Percentiles rank a stretch among this genome's conserved stretches.
Evolutionary conservation across 2,329 filamentous ascomycete species (phyloP).

Genomic region (Fusarium haematococcum): DNA sequence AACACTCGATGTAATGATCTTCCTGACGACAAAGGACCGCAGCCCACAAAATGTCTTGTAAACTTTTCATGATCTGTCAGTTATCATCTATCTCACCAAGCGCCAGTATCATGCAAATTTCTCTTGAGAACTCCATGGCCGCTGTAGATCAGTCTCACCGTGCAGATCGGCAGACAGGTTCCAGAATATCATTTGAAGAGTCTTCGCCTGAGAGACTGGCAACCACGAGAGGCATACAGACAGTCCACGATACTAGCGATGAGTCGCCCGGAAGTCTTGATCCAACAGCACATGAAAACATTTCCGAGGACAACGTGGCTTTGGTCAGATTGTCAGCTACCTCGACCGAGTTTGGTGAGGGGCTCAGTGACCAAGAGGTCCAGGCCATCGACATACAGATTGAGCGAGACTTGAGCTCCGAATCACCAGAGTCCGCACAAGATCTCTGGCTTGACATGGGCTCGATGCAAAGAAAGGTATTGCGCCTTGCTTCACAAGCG

Average conservation of each 20-base stretch:
- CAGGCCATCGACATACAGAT: not conserved
- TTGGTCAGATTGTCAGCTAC: no score
- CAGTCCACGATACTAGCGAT: not conserved
- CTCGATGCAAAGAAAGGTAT: not conserved
- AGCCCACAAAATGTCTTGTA: not conserved
- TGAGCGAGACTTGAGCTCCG: not conserved
- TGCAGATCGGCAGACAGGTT: not conserved
- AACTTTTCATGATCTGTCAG: not conserved
- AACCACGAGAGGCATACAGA: not conserved
- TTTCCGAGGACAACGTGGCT: not conserved
- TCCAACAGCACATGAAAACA: no score
- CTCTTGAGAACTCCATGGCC: not conserved
- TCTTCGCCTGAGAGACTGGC: not conserved
- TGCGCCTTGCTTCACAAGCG: not conserved
- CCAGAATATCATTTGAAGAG: not conserved
- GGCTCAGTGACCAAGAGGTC: no score
- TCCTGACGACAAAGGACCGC: not conserved
- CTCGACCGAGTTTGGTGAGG: no score
- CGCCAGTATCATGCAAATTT: not conserved
- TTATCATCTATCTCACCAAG: no score
- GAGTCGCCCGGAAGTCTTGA: no score
- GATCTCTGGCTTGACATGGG: not conserved
- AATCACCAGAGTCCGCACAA: not conserved
- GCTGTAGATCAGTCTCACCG: not conserved
- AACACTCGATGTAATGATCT: not conserved